These are phyloP conservation scores for Triticum timopheevii DNA, from an alignment of 176 grass and related monocot species.

Conservation along the genomic window DNA sequence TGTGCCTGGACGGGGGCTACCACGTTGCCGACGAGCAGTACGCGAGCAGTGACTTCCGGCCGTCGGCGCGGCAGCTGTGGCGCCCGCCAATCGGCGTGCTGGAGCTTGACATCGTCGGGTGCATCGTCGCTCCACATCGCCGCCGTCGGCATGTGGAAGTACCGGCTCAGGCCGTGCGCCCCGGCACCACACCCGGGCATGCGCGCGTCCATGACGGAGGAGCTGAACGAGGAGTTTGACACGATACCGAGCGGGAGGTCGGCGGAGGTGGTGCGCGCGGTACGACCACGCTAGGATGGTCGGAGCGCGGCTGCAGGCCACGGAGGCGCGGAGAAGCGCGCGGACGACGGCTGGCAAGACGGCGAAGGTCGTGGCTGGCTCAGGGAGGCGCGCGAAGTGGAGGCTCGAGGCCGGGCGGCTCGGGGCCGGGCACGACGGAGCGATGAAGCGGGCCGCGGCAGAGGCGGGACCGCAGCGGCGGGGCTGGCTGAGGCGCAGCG, in stretches of 20 bases:
- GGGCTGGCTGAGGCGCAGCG: no score
- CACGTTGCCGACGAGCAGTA: conserved; percentile 77
- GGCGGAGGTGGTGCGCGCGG: conserved; percentile 62
- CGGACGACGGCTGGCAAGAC: no score
- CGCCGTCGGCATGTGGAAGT: conserved; percentile 57
- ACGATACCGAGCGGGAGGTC: conserved; percentile 48
- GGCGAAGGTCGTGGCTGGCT: no score
- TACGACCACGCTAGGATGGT: conserved; percentile 65
- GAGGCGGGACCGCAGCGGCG: no score
- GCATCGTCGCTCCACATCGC: conserved; percentile 51
- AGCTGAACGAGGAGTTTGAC: conserved; percentile 96
- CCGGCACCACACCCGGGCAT: conserved; percentile 58
- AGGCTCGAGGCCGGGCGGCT: no score
- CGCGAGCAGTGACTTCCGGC: conserved; percentile 73
- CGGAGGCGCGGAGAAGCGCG: neutral
- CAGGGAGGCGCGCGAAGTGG: no score
- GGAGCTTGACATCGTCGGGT: conserved; percentile 80
- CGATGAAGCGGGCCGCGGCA: no score
- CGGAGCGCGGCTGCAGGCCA: conserved; percentile 70
- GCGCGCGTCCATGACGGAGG: conserved; percentile 71
- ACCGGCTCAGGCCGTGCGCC: conserved; percentile 38
- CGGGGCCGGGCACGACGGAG: no score
- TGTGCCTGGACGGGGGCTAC: conserved; percentile 90
- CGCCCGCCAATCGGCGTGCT: conserved; percentile 55
- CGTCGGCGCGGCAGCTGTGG: conserved; percentile 90